Evolutionary conservation across 2,329 filamentous ascomycete genomes (phyloP).

Genomic region (Beauveria sp.): DNA sequence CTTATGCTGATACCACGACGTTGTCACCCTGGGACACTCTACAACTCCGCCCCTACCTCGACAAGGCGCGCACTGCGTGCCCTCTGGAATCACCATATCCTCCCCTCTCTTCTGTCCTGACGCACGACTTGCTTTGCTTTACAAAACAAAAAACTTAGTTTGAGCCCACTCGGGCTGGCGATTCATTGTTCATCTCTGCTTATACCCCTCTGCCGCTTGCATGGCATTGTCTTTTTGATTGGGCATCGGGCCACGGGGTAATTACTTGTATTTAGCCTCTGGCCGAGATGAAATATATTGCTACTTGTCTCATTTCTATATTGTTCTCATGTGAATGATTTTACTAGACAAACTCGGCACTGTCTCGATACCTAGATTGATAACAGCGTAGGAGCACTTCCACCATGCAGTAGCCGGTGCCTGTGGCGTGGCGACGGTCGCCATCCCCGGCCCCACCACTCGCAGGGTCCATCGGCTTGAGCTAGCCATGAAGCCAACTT

Average conservation of each 20-base stretch:
- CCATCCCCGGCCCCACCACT: neutral
- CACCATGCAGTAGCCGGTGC: neutral
- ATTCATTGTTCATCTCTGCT: conserved; percentile 10
- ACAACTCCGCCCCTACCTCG: conserved; percentile 5
- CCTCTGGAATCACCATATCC: conserved; percentile 7
- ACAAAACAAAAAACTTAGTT: conserved; percentile 6
- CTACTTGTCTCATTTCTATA: neutral
- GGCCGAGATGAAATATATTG: conserved; percentile 10
- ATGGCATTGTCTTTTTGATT: conserved; percentile 8
- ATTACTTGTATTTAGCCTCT: conserved; percentile 10
- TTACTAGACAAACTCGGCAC: too few species aligned
- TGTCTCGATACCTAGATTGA: neutral
- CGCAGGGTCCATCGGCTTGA: neutral
- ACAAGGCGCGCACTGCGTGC: conserved; percentile 1
- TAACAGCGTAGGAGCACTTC: neutral
- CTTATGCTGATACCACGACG: conserved; percentile 12
- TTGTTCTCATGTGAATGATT: neutral
- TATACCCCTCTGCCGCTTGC: conserved; percentile 8
- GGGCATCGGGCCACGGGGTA: conserved; percentile 8
- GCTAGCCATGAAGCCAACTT: conserved; percentile 9
- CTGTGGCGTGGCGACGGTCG: neutral
- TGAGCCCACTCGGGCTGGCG: neutral
- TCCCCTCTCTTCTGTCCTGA: conserved; percentile 8
- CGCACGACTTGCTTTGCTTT: conserved; percentile 10
- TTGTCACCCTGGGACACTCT: conserved; percentile 7